A percentile compares a stretch with the other conserved stretches of the same genome.
Conservation (phyloP, 768 basidiomycete species). For the Clitopilus passeckerianus region DNA sequence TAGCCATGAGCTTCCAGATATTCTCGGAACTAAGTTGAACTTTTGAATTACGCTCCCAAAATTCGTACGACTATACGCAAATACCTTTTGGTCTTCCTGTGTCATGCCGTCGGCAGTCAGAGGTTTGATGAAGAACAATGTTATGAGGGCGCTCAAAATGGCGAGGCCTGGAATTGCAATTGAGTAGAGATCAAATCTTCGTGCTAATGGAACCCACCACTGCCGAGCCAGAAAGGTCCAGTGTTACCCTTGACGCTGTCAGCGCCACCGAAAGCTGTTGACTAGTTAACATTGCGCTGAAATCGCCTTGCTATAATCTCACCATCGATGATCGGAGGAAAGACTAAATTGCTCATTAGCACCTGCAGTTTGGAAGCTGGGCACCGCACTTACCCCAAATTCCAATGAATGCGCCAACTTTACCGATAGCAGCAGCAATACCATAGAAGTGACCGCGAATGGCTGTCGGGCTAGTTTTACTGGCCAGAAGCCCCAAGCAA, state of each 20-base stretch:
- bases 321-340: constrained; percentile 64
- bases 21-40: constrained; percentile 59
- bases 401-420: constrained; percentile 79
- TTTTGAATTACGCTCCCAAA: background rate
- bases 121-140: constrained; percentile 70
- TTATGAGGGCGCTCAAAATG: constrained; percentile 68
- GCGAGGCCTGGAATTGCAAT: constrained; percentile 47
- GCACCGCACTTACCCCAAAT: constrained; percentile 57
- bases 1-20: constrained; percentile 79
- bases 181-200: constrained; percentile 3
- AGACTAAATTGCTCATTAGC: constrained; percentile 32
- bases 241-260: constrained; percentile 57
- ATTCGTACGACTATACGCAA: background rate
- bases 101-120: constrained; percentile 75
- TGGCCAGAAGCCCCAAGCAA: constrained; percentile 78
- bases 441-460: constrained; percentile 86
- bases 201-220: constrained; percentile 33
- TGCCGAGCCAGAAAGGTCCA: constrained; percentile 87
- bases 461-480: constrained; percentile 83
- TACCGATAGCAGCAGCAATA: constrained; percentile 79
- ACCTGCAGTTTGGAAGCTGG: background rate
- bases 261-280: constrained; percentile 59
- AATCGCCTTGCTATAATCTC: constrained; percentile 6
- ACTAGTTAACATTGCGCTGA: background rate
- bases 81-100: constrained; percentile 63